Conservation (phyloP, 2,329 filamentous ascomycete genomes). For the Aspergillus phoenicis region DNA sequence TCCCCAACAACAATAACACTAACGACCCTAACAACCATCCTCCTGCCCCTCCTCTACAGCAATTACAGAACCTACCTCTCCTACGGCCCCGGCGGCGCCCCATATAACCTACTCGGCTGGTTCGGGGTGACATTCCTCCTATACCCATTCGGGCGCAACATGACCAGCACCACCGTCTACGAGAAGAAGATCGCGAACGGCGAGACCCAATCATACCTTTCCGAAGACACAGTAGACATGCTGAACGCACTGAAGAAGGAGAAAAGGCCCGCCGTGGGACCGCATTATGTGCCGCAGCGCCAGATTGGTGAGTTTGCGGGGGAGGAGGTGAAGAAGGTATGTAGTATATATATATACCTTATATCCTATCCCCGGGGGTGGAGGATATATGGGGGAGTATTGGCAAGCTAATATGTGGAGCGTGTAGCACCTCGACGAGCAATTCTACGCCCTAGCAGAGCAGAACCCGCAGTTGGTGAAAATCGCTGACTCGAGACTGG, state of each 20-base stretch:
- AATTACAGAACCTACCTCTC: slow-evolving; percentile 41
- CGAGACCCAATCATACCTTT: slow-evolving; percentile 20
- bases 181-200: slow-evolving; percentile 25
- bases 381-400: background rate
- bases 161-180: slow-evolving; percentile 33
- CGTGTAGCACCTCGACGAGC: slow-evolving; percentile 28
- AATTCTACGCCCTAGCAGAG: slow-evolving; percentile 26
- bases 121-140: slow-evolving; percentile 28
- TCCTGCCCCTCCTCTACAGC: slow-evolving; percentile 29
- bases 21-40: slow-evolving; percentile 16
- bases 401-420: background rate
- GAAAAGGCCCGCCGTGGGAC: slow-evolving; percentile 28
- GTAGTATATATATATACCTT: slow-evolving; percentile 12
- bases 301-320: slow-evolving; percentile 31
- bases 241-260: slow-evolving; percentile 11
- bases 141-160: slow-evolving; percentile 30
- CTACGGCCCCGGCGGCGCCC: slow-evolving; percentile 41
- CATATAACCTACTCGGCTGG: slow-evolving; percentile 42
- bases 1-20: slow-evolving; percentile 13
- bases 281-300: slow-evolving; percentile 35
- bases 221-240: slow-evolving; percentile 19
- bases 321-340: slow-evolving; percentile 29
- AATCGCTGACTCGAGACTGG: slow-evolving; percentile 27
- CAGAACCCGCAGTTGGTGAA: slow-evolving; percentile 34
- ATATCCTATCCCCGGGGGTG: background rate